Evolutionary conservation across 768 basidiomycete species (phyloP).

Genomic region (Mycena capillaripes): DNA sequence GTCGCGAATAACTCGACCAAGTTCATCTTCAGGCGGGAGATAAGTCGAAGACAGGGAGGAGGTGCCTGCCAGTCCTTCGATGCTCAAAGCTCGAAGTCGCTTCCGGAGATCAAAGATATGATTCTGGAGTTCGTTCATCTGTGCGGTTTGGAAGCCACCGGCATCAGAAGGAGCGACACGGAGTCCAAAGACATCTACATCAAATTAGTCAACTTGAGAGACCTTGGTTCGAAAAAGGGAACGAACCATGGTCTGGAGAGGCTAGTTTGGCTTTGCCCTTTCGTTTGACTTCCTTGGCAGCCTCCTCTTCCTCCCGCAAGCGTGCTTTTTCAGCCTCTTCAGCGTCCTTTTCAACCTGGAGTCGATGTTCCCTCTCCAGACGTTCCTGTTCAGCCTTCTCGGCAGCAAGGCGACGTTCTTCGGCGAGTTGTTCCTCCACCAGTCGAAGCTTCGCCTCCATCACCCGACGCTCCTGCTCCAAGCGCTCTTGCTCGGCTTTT

Average conservation of each 20-base stretch:
- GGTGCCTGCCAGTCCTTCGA: conserved; percentile 63
- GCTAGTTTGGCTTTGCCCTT: conserved; percentile 31
- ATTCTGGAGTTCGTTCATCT: conserved; percentile 60
- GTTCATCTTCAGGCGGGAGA: conserved; percentile 67
- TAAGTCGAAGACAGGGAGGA: conserved; percentile 44
- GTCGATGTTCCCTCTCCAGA: conserved; percentile 25
- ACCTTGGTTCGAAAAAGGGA: background rate
- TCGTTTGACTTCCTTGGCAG: conserved; percentile 31
- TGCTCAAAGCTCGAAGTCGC: conserved; percentile 71
- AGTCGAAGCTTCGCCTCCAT: conserved; percentile 25
- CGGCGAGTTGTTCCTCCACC: conserved; percentile 24
- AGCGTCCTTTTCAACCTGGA: conserved; percentile 19
- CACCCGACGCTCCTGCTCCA: conserved; percentile 22
- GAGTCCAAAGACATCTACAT: conserved; percentile 71
- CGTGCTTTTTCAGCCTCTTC: conserved; percentile 17
- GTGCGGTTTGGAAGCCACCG: conserved; percentile 50
- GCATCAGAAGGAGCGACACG: conserved; percentile 51
- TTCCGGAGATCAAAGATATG: conserved; percentile 69
- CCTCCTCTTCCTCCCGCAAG: conserved; percentile 24
- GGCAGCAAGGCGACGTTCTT: conserved; percentile 25
- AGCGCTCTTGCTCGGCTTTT: conserved; percentile 18
- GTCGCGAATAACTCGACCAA: conserved; percentile 59
- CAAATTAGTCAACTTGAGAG: background rate
- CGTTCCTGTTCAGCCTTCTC: conserved; percentile 33
- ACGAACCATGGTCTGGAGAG: conserved; percentile 25